Conservation (phyloP, 2,329 filamentous ascomycete species). For the Fusarium humuli region DNA sequence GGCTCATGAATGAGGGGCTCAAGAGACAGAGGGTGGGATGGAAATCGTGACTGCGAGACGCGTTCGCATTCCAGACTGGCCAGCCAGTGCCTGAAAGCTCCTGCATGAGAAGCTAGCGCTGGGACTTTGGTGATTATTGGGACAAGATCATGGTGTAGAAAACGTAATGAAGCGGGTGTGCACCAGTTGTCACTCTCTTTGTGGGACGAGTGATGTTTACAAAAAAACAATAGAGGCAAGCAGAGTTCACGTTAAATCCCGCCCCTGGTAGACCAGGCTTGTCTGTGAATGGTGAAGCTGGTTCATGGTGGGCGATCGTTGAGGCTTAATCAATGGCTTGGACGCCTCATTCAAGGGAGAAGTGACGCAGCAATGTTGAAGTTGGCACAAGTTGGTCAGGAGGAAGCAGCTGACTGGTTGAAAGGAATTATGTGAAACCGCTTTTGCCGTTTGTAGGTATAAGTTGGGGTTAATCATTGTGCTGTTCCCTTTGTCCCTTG, state of each 20-base stretch:
- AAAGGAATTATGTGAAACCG: constrained; percentile 28
- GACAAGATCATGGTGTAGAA: constrained; percentile 33
- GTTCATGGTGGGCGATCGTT: constrained; percentile 21
- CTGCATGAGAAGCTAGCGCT: constrained; percentile 38
- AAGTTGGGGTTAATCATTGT: constrained; percentile 14
- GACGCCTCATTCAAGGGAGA: constrained; percentile 34
- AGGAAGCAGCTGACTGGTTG: constrained; percentile 31
- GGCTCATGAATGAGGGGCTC: constrained; percentile 33
- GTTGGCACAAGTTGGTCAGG: constrained; percentile 36
- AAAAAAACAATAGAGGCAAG: constrained; percentile 30
- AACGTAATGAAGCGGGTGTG: constrained; percentile 45
- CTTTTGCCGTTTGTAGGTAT: constrained; percentile 28
- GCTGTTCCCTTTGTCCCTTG: constrained; percentile 19
- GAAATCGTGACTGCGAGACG: constrained; percentile 43
- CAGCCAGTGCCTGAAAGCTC: constrained; percentile 37
- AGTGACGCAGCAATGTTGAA: constrained; percentile 34
- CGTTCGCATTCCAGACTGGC: constrained; percentile 45
- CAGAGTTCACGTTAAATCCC: constrained; percentile 31
- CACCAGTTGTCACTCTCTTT: constrained; percentile 36
- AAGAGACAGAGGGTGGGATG: constrained; percentile 42
- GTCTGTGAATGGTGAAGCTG: constrained; percentile 25
- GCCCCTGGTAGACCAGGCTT: constrained; percentile 12
- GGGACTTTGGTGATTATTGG: constrained; percentile 40
- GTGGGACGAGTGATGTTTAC: constrained; percentile 32
- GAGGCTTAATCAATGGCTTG: constrained; percentile 38